A percentile compares a stretch with the other conserved stretches of the same genome.
These are phyloP conservation scores for Xylariaceae sp. DNA, from an alignment of 2,329 filamentous ascomycete species.

Conservation along the genomic window DNA sequence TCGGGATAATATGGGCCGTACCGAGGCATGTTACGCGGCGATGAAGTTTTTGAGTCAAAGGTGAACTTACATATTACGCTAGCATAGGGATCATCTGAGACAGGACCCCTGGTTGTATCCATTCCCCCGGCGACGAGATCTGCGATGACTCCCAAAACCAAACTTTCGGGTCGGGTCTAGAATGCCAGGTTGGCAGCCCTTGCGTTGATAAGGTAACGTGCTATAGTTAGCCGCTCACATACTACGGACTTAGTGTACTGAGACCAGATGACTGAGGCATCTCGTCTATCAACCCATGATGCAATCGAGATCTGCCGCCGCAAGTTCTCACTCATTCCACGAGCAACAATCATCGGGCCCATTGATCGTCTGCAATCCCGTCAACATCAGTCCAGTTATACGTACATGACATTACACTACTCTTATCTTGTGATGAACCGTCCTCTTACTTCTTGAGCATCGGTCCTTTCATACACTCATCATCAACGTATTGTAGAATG, in stretches of 20 bases:
- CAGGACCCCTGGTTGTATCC: constrained; percentile 7
- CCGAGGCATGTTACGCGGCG: neutral
- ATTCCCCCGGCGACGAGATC: constrained; percentile 20
- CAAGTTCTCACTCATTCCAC: neutral
- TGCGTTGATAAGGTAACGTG: too few species aligned
- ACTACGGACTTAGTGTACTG: too few species aligned
- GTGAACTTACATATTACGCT: constrained; percentile 1
- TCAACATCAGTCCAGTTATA: too few species aligned
- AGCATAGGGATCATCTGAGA: constrained; percentile 11
- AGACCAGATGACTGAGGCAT: too few species aligned
- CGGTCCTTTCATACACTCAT: neutral
- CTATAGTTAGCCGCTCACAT: too few species aligned
- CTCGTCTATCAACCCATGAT: too few species aligned
- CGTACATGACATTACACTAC: too few species aligned
- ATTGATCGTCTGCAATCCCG: too few species aligned
- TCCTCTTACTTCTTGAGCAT: neutral
- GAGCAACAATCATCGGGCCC: too few species aligned
- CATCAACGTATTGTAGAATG: neutral
- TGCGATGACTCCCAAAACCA: constrained; percentile 27
- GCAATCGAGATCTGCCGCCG: too few species aligned
- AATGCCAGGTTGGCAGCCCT: constrained; percentile 6
- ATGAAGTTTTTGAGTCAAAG: neutral
- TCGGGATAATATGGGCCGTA: neutral
- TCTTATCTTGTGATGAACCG: neutral
- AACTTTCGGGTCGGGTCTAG: constrained; percentile 14